These are phyloP conservation scores for Crithidia fasciculata DNA, from an alignment of 208 protist genomes.

Conservation along the genomic window DNA sequence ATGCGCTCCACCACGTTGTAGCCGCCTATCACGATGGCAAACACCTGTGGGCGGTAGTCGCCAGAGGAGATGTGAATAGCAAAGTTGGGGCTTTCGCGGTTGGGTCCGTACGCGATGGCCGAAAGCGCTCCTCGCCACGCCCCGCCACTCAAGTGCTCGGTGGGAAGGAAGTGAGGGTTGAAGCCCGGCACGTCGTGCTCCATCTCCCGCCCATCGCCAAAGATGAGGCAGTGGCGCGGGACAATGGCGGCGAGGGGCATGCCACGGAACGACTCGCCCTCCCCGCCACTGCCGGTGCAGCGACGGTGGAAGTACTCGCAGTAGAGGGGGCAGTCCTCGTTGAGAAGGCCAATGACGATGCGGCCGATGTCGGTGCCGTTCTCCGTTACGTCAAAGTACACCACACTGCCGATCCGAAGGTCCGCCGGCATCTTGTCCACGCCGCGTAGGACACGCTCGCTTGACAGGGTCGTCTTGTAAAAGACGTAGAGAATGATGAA, in stretches of 20 bases:
- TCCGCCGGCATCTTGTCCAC: constrained; percentile 85
- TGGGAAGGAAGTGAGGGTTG: constrained; percentile 74
- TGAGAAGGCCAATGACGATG: constrained; percentile 87
- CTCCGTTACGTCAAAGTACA: constrained; percentile 89
- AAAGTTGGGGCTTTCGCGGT: constrained; percentile 89
- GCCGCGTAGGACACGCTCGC: constrained; percentile 80
- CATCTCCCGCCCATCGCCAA: constrained; percentile 86
- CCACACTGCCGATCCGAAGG: constrained; percentile 85
- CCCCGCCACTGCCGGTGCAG: constrained; percentile 80
- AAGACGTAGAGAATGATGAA: constrained; percentile 86
- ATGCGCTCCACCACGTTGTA: constrained; percentile 91
- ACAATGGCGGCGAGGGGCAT: constrained; percentile 78
- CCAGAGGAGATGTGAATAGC: constrained; percentile 83
- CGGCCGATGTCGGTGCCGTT: constrained; percentile 82
- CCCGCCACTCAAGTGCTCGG: constrained; percentile 69
- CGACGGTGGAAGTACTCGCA: constrained; percentile 90
- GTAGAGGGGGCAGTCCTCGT: constrained; percentile 87
- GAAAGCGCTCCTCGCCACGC: constrained; percentile 84
- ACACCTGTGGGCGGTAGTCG: constrained; percentile 85
- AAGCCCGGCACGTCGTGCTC: constrained; percentile 78
- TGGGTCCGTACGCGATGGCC: constrained; percentile 74
- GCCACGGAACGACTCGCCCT: constrained; percentile 80
- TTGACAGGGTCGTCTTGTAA: constrained; percentile 80
- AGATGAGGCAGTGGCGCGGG: constrained; percentile 79
- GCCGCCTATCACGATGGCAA: constrained; percentile 84